These are phyloP conservation scores for Coniochaeta sp. DNA, from an alignment of 2,329 filamentous ascomycete genomes.

Conservation along the genomic window DNA sequence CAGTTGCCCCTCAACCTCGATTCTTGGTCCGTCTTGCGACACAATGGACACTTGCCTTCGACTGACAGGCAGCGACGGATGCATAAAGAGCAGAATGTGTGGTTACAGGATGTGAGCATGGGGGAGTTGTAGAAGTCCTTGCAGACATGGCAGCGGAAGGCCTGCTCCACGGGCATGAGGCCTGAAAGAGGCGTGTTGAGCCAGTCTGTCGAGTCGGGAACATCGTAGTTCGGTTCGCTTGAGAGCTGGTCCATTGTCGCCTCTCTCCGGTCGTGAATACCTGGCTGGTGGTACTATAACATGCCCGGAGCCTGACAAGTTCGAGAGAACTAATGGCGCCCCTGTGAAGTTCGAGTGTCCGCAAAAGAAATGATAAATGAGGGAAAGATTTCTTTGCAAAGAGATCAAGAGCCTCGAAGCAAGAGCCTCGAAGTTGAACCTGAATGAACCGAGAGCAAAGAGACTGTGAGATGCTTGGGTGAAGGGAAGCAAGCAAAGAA, in stretches of 20 bases:
- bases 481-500: background rate
- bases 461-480: background rate
- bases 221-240: constrained; percentile 20
- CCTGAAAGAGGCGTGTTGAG: constrained; percentile 59
- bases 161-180: constrained; percentile 68
- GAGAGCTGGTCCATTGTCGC: background rate
- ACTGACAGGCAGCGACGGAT: constrained; percentile 78
- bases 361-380: too few species aligned
- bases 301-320: background rate
- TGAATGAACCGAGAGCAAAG: too few species aligned
- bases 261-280: background rate
- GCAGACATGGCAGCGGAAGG: constrained; percentile 91
- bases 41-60: constrained; percentile 84
- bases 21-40: constrained; percentile 72
- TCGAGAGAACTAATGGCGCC: too few species aligned
- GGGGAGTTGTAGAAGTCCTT: constrained; percentile 95
- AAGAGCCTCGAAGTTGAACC: too few species aligned
- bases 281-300: background rate
- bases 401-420: too few species aligned
- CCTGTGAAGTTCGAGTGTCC: background rate
- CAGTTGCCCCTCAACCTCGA: constrained; percentile 79
- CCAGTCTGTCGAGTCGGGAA: constrained; percentile 84
- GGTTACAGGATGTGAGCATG: constrained; percentile 88
- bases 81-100: constrained; percentile 95
- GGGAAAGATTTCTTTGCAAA: too few species aligned